Base-by-base conservation (phyloP, 768 basidiomycete species). In the Kwoniella shandongensis region DNA sequence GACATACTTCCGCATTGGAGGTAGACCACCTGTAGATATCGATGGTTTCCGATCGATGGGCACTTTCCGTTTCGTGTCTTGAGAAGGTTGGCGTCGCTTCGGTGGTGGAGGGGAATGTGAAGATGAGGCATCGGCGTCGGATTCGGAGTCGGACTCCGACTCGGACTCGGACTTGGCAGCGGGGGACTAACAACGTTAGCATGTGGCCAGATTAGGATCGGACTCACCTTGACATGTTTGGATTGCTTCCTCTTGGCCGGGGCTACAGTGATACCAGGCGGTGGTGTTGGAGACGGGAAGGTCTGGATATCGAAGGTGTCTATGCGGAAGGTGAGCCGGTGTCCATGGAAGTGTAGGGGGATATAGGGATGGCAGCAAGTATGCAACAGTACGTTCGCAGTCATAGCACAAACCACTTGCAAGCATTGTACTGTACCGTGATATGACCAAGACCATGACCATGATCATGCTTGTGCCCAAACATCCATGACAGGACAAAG, bases 231-330 rank as follows among this genome's bases (percentile, higher is more conserved):
- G 35, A 13, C 15, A 22, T 20, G 25, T 40, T 36, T 56, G 18
- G 23, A 27, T 57, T 12, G 40, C 23, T 57, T 46, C 30, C 32
- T n/a, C 26, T 61, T 49, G 35, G 49, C 17, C 38, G 45, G 23
- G 30, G 44, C 17, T n/a, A n/a, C n/a, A n/a, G 26, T 49, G 1
- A 60, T 22, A 5, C 65, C 68, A 12, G 56, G 58, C 1, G 66
- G 66, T 2, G 69, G 69, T 3, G 63, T 57, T 1, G 69, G 69
- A 1, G 69, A 70, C 13, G 48, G 57, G 51, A 67, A 61, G 8
- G 57, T 65, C 4, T 50, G 35, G 29, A 70, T 51, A 32, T 70
- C 69, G 52, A 62, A 63, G 4, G 47, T 59, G 44, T 61, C 69
- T 70, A 51, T 5, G 13, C 30, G 30, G n/a, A 0, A 18, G 29